Base-by-base conservation (phyloP, 1,284 basidiomycete genomes). In the Malassezia restricta region DNA sequence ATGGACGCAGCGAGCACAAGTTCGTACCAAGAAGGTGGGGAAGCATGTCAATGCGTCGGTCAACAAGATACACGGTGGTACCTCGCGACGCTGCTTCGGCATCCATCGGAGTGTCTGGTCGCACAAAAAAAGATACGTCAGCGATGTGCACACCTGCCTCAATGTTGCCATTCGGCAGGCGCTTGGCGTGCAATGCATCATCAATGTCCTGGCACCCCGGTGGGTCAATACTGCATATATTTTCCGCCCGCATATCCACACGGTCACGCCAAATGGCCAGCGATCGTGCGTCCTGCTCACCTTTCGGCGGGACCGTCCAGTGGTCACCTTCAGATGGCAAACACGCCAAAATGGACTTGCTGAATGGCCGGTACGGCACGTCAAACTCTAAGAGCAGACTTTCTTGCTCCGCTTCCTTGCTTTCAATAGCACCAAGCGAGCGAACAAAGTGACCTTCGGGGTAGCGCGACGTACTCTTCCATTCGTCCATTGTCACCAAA, bases 141-240 rank as follows among this genome's bases (percentile, higher is more conserved):
- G 94, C 94, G 60, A 98, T 99, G 74, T 99, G 92, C 60, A 99
- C 94, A 46, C 94, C 94, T 29, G 90, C 90, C 73, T 99, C 87
- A 57, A 96, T 87, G 74, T 94, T 91, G 2, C 92, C 92, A 67
- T 94, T 95, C 0, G 88, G 83, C 28, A 99, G 77, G 43, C 75
- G 78, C 48, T 85, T 80, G 8, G 94, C 94, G 74, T 99, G 94
- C n/a, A 99, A 76, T 0, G 94, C 94, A 74, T 99, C 94, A 71
- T 99, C 94, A 40, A 99, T 99, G 76, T 99, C 94, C 71, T 95
- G 89, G 75, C 94, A 98, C 35, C 83, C 90, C 85, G 70, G 90
- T 2, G 92, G 92, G 76, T 99, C 94, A 65, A 99, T 98, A 68
- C 88, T 92, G 75, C 94, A 98, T 43, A 99, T 82, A 42, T 85